phyloP scores from a whole-genome alignment of 1,284 basidiomycete genomes.

The Coniophora puteana region DNA sequence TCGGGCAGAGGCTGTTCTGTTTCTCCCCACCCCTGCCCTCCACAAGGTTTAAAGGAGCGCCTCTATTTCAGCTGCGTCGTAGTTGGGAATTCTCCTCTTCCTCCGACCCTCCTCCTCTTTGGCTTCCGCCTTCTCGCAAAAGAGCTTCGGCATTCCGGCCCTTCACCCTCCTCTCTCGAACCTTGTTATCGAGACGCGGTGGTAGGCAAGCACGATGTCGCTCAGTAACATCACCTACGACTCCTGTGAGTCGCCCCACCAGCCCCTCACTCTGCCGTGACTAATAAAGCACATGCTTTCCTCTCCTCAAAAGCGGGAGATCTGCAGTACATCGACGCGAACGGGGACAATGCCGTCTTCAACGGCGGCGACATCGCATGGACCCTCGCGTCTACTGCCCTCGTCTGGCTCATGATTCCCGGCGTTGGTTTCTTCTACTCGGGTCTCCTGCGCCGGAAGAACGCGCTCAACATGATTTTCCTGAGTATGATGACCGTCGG shows the following conservation, averaged over 20 bases:
- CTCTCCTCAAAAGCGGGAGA: conserved; percentile 32
- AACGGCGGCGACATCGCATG: conserved; percentile 82
- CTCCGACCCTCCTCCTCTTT: too few species aligned
- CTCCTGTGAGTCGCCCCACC: conserved; percentile 21
- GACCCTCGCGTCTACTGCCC: conserved; percentile 64
- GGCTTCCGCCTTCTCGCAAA: not conserved
- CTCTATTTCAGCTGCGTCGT: too few species aligned
- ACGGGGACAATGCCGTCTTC: conserved; percentile 44
- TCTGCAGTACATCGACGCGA: conserved; percentile 34
- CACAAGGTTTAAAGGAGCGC: too few species aligned
- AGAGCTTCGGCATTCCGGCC: not conserved
- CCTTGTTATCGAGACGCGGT: too few species aligned
- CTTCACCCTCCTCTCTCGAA: conserved; percentile 1
- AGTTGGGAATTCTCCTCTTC: too few species aligned
- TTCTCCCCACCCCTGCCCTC: too few species aligned
- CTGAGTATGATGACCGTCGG: conserved; percentile 76
- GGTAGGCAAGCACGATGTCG: too few species aligned
- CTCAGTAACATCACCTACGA: conserved; percentile 36
- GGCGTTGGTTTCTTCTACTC: conserved; percentile 92
- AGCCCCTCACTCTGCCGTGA: too few species aligned
- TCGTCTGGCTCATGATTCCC: conserved; percentile 92
- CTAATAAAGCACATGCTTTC: conserved; percentile 1
- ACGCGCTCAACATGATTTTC: conserved; percentile 92
- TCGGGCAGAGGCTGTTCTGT: too few species aligned
- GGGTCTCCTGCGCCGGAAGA: conserved; percentile 81